Evolutionary conservation across 2,329 filamentous ascomycete genomes (phyloP), one percentile per base, ranked within the genome.

Genomic region (Arthrobotrys pseudoclavata): DNA sequence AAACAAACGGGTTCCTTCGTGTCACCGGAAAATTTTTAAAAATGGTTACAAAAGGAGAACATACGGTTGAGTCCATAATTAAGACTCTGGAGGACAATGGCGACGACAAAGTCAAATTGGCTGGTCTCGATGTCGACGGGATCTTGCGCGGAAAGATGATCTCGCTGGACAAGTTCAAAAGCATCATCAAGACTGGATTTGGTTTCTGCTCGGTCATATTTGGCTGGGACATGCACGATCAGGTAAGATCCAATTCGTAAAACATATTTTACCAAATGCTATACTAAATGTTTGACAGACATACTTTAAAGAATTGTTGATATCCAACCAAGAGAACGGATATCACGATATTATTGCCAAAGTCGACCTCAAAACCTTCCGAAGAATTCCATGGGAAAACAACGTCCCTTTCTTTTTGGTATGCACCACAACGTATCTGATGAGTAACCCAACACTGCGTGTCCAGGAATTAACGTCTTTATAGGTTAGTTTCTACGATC

Each of bases 221-320:
- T 82, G 94, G 94, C 83, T 97, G 94, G 94, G 94, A 97, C 84
- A 97, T 97, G 93, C 94, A 97, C 84, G 94, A 97, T 82, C 87
- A 90, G 22, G 75, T 78, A 76, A 6, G 40, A 50, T 5, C 7
- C 7, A 4, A n/a, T n/a, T 22, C 0, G 55, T 4, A 4, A 1
- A 3, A 24, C 18, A 47, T n/a, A 9, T 31, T 47, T 24, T 15
- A 34, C 12, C 12, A 9, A 15, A 15, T 20, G 26, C 6, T 22
- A 7, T 57, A 29, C 48, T 55, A n/a, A 40, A 50, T 50, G 22
- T 1, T 45, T 62, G n/a, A 9, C n/a, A 76, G 85, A 96, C 93
- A 10, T 97, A 97, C 84, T 91, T 92, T 83, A 89, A 88, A 81
- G 94, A 97, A 85, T 88, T 97, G 79, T 88, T 89, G 82, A 91